phyloP scores from a whole-genome alignment of 2,329 filamentous ascomycete species.

The Pseudocercospora vitis region DNA sequence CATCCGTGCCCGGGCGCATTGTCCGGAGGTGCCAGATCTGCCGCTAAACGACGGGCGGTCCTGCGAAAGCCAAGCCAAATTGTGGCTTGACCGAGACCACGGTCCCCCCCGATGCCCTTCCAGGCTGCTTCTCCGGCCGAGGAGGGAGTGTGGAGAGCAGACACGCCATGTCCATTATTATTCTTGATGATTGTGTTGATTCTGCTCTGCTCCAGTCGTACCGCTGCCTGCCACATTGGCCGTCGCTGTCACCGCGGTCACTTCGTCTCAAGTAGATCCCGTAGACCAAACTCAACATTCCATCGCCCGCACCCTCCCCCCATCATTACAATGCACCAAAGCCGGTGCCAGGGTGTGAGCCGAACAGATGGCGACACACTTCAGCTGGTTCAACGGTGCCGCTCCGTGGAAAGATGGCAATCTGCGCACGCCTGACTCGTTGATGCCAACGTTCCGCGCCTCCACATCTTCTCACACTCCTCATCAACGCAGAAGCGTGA shows the following conservation, averaged over 20 bases:
- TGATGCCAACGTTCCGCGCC: too few relatives aligned
- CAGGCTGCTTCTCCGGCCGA: neutral
- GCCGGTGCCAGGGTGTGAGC: neutral
- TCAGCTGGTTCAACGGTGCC: too few relatives aligned
- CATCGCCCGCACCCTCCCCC: neutral
- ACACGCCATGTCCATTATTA: too few relatives aligned
- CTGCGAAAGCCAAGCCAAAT: neutral
- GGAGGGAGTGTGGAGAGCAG: neutral
- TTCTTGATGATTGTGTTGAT: too few relatives aligned
- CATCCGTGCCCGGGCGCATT: neutral
- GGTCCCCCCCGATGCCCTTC: conserved; percentile 1
- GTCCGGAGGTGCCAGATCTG: neutral
- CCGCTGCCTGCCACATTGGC: too few relatives aligned
- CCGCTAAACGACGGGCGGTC: neutral
- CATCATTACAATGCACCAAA: neutral
- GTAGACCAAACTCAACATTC: too few relatives aligned
- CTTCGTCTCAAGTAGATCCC: too few relatives aligned
- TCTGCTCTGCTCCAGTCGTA: too few relatives aligned
- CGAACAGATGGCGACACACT: conserved; percentile 1
- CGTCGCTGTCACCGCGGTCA: too few relatives aligned
- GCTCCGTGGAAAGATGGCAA: too few relatives aligned
- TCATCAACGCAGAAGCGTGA: neutral
- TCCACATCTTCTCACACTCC: neutral
- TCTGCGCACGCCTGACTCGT: neutral
- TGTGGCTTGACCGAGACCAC: neutral